Evolutionary conservation across 768 basidiomycete genomes (phyloP).

Genomic region (Lentinula aciculospora): DNA sequence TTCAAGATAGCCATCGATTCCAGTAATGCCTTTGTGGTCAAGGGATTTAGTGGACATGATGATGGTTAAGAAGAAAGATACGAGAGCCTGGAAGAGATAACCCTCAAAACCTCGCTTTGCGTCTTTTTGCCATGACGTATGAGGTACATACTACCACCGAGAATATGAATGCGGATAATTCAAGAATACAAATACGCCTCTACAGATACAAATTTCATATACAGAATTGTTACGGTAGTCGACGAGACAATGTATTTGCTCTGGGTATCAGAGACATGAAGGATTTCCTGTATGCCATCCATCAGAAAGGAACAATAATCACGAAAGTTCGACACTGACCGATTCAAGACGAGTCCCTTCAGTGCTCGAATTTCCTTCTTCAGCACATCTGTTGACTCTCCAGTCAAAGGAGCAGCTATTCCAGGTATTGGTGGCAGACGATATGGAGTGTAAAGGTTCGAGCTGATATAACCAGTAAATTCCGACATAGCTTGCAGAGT

Average conservation of each 20-base stretch:
- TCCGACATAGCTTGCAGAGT: conserved; percentile 63
- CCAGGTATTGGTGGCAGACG: conserved; percentile 23
- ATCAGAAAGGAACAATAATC: neutral
- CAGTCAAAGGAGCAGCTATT: conserved; percentile 16
- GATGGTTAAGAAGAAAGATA: conserved; percentile 14
- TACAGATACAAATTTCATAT: no score
- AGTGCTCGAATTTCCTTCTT: conserved; percentile 69
- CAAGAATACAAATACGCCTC: no score
- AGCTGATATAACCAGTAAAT: conserved; percentile 75
- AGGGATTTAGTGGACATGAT: conserved; percentile 43
- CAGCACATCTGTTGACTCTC: conserved; percentile 66
- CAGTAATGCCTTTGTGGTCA: conserved; percentile 50
- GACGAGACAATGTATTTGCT: neutral
- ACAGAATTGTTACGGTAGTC: neutral
- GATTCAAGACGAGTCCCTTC: conserved; percentile 74
- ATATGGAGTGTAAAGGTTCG: conserved; percentile 60
- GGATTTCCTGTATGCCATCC: conserved; percentile 16
- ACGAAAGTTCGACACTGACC: conserved; percentile 33
- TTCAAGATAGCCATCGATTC: conserved; percentile 70
- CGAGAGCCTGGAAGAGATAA: neutral
- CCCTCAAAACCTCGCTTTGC: neutral
- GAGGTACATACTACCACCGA: neutral
- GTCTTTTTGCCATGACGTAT: conserved; percentile 5
- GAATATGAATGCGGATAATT: no score
- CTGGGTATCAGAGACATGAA: conserved; percentile 20